Evolutionary conservation across 495 filamentous ascomycete species (phyloP).

Genomic region (Trichocladium uniseriatum): DNA sequence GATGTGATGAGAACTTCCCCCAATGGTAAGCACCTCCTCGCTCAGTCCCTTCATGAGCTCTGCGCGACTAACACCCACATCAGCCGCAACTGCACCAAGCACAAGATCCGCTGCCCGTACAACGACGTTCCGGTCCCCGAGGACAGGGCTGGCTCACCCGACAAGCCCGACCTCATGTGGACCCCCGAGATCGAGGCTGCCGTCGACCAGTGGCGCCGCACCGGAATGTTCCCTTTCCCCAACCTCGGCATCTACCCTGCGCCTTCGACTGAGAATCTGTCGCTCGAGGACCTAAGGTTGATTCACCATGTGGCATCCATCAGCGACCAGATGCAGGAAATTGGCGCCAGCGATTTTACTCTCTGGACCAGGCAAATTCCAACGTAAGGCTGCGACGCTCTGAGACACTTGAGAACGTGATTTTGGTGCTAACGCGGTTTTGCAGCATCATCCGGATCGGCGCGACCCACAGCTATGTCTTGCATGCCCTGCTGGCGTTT

Average conservation of each 20-base stretch:
- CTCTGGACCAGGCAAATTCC: constrained; percentile 90
- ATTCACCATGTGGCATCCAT: constrained; percentile 87
- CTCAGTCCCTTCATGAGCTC: background rate
- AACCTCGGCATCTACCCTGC: constrained; percentile 63
- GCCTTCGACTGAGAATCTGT: constrained; percentile 55
- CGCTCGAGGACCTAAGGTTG: constrained; percentile 69
- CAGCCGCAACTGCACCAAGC: constrained; percentile 96
- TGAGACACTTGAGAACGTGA: background rate
- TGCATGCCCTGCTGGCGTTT: constrained; percentile 84
- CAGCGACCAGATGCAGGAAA: constrained; percentile 68
- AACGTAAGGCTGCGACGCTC: constrained; percentile 51
- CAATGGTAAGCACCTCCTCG: constrained; percentile 64
- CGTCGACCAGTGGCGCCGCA: constrained; percentile 74
- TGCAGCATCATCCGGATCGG: constrained; percentile 77
- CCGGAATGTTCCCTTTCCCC: constrained; percentile 79
- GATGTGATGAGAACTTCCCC: constrained; percentile 94
- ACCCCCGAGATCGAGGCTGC: constrained; percentile 70
- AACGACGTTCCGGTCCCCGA: constrained; percentile 67
- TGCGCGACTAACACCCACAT: constrained; percentile 21
- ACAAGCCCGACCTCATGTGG: constrained; percentile 71
- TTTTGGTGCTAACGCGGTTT: constrained; percentile 22
- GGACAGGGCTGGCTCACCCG: constrained; percentile 54
- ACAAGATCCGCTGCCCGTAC: constrained; percentile 96
- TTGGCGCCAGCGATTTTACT: constrained; percentile 69
- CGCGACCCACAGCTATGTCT: constrained; percentile 72